Base-by-base conservation (phyloP, 2,329 filamentous ascomycete species). In the Colletotrichum sp. region DNA sequence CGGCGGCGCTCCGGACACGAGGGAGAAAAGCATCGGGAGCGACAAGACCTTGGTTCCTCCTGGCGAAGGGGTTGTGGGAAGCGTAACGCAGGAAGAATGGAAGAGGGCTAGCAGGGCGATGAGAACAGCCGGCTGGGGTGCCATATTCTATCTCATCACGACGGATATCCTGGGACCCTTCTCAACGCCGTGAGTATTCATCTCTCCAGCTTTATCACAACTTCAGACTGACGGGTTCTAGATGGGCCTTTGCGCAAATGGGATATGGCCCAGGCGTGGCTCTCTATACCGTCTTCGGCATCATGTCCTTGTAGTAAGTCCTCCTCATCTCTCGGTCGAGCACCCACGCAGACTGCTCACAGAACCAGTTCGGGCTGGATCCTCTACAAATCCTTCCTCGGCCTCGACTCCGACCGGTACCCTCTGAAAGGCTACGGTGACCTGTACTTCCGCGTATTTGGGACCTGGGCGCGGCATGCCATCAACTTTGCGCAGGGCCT, bases 401-500 rank as follows among this genome's bases (percentile, higher is more conserved):
- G 85, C 5, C 80, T 89, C 26, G 87, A 89, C 78, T 87, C 85
- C 18, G 84, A 87, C 77, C 81, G 86, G 56, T 89, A 86, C 71
- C 88, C 88, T 1, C 78, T 86, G 18, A 83, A 83, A 55, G 87
- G 85, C 79, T 89, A 87, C 64, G 87, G 87, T 12, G 88, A 89
- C 79, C 78, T 88, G 1, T 87, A 85, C 70, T 89, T 87, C 80
- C 85, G 89, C 34, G 81, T 86, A 61, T 89, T 84, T 75, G 89
- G 89, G 4, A 80, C 81, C 16, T 82, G 79, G 74, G 82, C 85
- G 24, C 86, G 88, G 14, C 84, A 90, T 75, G 71, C 85, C 16
- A 83, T 89, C 81, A 90, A 90, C 78, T 72, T 88, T 62, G 81
- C 88, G 4, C 89, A 90, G 79, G 83, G 86, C 0, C 77, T 90